Conservation (phyloP, 2,329 filamentous ascomycete species). For the Penicillium sp. region DNA sequence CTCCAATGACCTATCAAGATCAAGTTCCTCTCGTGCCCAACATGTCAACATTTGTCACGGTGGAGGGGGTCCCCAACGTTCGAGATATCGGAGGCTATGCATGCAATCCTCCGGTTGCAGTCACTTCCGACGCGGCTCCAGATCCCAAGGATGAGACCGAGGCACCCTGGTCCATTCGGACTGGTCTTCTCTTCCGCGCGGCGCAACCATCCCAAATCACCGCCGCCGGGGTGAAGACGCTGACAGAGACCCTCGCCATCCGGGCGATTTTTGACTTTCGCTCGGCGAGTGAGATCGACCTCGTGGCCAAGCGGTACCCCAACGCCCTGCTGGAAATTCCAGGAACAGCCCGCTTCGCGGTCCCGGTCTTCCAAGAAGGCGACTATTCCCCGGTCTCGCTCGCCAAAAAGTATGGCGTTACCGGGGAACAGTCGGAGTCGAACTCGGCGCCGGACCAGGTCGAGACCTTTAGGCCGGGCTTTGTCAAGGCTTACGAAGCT, state of each 20-base stretch:
- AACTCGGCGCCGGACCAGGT: neutral
- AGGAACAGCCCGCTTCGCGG: constrained; percentile 51
- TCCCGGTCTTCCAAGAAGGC: constrained; percentile 50
- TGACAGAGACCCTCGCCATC: constrained; percentile 53
- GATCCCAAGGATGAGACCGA: constrained; percentile 8
- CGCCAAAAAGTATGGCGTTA: neutral
- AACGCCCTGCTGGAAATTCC: constrained; percentile 37
- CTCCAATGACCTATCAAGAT: no score
- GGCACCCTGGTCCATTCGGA: constrained; percentile 39
- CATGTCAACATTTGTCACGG: constrained; percentile 1
- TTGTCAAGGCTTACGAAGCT: constrained; percentile 54
- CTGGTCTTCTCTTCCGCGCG: constrained; percentile 59
- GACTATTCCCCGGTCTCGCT: constrained; percentile 1
- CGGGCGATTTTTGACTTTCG: constrained; percentile 63
- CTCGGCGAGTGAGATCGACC: constrained; percentile 43
- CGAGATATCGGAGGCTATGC: constrained; percentile 59
- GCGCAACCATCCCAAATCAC: constrained; percentile 60
- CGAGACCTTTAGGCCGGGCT: constrained; percentile 27
- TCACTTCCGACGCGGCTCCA: constrained; percentile 20
- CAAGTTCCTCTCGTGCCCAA: neutral
- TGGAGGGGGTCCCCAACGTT: constrained; percentile 57
- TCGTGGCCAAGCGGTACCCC: constrained; percentile 30
- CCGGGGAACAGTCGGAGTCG: neutral
- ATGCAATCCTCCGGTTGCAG: constrained; percentile 19
- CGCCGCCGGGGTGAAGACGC: constrained; percentile 46